Base-by-base conservation (phyloP, 768 basidiomycete genomes). In the Roridomyces roridus region DNA sequence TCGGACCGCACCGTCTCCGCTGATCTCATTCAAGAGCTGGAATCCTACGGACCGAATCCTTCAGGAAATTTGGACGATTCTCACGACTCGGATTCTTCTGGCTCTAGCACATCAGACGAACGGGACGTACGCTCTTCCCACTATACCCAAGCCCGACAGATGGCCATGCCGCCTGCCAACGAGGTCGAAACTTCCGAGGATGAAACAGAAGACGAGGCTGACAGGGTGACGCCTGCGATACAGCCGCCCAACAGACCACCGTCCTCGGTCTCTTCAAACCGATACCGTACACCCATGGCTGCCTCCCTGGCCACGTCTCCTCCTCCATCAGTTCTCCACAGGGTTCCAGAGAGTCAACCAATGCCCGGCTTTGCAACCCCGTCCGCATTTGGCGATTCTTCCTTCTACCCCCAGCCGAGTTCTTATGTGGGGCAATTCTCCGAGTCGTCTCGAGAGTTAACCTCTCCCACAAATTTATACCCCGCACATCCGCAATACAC, bases 1-100 rank as follows among this genome's bases (percentile, higher is more conserved):
- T 90, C 93, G 0, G 91, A 92, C 66, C 90, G 88, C 70, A 92
- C 91, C 0, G 76, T 86, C 21, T 91, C 92, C 31, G 83, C 76
- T 73, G 84, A 87, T 63, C 80, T 93, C 31, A 86, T 92, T 12
- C 78, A 85, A 58, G 93, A 95, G 72, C 72, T 95, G 20, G 88
- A 89, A 61, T 85, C 89, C 14, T 93, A 86, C 65, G 82, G 81
- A 85, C 85, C 26, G 87, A 89, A 67, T 81, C 87, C 18, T 59
- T n/a, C 54, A 84, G 81, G 74, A 48, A 70, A 81, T 2, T 67
- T 80, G 57, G 74, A 80, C 4, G 74, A 74, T 57, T 84, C 87
- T 12, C 74, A 77, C 11, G 74, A 73, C 11, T 90, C 89, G 11
- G 84, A 85, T 48, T 86, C 87, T 1, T 89, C 89, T 3, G 80